phyloP scores from a whole-genome alignment of 2,329 filamentous ascomycete genomes.

The Aspergillus hiratsukae region DNA sequence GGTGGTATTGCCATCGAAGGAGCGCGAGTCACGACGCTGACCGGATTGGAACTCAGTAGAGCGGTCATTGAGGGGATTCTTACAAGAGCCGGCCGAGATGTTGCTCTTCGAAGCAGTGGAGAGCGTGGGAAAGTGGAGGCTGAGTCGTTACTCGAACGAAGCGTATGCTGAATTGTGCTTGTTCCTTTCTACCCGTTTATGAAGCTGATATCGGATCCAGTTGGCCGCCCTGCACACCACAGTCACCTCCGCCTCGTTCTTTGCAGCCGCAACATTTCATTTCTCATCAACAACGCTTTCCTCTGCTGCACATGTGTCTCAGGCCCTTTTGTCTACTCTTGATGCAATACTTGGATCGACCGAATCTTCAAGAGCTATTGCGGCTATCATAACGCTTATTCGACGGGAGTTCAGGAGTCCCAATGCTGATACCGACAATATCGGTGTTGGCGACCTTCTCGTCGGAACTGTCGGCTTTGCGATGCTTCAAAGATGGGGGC shows the following conservation, averaged over 20 bases:
- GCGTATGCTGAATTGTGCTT: slow-evolving; percentile 30
- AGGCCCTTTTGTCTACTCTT: slow-evolving; percentile 42
- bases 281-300: slow-evolving; percentile 42
- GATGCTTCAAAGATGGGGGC: slow-evolving; percentile 44
- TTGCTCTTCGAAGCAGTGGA: slow-evolving; percentile 46
- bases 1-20: slow-evolving; percentile 42
- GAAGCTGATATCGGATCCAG: slow-evolving; percentile 23
- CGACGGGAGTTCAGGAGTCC: slow-evolving; percentile 41
- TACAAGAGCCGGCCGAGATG: slow-evolving; percentile 41
- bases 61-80: slow-evolving; percentile 43
- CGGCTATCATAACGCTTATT: slow-evolving; percentile 45
- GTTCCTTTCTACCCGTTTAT: slow-evolving; percentile 1
- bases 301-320: slow-evolving; percentile 40
- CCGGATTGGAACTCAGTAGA: slow-evolving; percentile 42
- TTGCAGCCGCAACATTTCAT: slow-evolving; percentile 44
- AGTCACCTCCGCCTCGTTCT: slow-evolving; percentile 45
- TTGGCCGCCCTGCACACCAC: slow-evolving; percentile 41
- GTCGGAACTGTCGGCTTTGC: slow-evolving; percentile 43
- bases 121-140: slow-evolving; percentile 39
- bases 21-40: slow-evolving; percentile 42
- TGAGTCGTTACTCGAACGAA: slow-evolving; percentile 43
- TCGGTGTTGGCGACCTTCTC: slow-evolving; percentile 42
- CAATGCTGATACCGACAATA: slow-evolving; percentile 32
- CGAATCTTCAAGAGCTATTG: slow-evolving; percentile 46
- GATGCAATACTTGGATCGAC: slow-evolving; percentile 47